Conservation (phyloP, 345 rosid genomes). For the Murraya paniculata region DNA sequence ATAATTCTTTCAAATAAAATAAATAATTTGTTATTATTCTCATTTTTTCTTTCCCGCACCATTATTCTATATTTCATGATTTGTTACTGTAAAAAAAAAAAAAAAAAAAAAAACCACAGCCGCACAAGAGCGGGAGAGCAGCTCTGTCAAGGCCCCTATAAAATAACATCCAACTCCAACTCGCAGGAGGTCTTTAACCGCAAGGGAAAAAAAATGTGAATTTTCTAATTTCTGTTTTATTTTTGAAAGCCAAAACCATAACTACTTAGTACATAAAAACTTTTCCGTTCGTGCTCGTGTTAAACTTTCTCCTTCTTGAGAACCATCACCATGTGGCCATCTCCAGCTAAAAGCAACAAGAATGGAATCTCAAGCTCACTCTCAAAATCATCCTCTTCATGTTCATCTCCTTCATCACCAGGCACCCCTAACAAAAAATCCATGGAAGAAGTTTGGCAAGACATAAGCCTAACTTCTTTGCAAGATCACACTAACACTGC, state of each 20-base stretch:
- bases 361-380: slow-evolving; percentile 2
- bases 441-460: slow-evolving; percentile 59
- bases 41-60: accelerated
- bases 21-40: too few species aligned
- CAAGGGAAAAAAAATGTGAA: neutral
- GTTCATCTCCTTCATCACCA: slow-evolving; percentile 13
- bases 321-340: slow-evolving; percentile 13
- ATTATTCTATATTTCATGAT: too few species aligned
- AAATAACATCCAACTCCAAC: too few species aligned
- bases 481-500: neutral
- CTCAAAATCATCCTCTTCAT: slow-evolving; percentile 18
- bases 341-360: neutral
- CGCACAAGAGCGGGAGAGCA: too few species aligned
- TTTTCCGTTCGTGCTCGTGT: neutral
- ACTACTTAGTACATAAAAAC: neutral
- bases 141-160: neutral
- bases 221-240: too few species aligned
- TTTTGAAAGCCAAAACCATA: too few species aligned
- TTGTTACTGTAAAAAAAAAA: too few species aligned
- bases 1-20: too few species aligned
- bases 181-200: too few species aligned
- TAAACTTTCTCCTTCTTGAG: neutral
- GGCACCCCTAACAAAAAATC: slow-evolving; percentile 1
- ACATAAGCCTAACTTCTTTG: slow-evolving; percentile 29
- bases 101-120: neutral